Evolutionary conservation across 2,329 filamentous ascomycete genomes (phyloP).

Genomic region (Ascochyta rabiei): DNA sequence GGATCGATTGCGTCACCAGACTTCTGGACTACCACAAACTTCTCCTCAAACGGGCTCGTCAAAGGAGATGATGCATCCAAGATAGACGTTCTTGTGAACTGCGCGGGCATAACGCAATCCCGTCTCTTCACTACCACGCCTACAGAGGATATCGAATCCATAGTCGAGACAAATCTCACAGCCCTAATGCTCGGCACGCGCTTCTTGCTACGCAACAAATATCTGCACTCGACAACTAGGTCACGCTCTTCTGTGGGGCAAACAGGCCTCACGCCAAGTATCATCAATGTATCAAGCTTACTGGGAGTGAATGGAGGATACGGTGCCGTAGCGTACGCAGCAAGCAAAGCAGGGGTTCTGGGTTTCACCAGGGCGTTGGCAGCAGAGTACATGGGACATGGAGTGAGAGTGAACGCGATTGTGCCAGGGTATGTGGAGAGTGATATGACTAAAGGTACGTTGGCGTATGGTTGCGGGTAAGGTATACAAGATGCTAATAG

Average conservation of each 20-base stretch:
- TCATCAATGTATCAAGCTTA: constrained; percentile 82
- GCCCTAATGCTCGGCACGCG: constrained; percentile 69
- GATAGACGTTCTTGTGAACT: constrained; percentile 71
- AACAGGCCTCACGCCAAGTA: constrained; percentile 56
- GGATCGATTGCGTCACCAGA: constrained; percentile 31
- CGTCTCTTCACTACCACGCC: constrained; percentile 65
- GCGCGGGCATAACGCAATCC: constrained; percentile 74
- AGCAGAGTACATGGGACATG: constrained; percentile 63
- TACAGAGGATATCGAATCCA: constrained; percentile 58
- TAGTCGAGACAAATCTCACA: constrained; percentile 74
- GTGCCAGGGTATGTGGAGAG: constrained; percentile 84
- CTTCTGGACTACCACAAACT: constrained; percentile 33
- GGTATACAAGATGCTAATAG: background rate
- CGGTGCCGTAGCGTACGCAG: constrained; percentile 76
- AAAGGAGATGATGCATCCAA: constrained; percentile 9
- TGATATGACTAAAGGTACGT: constrained; percentile 73
- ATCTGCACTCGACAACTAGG: constrained; percentile 6
- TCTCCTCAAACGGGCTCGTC: constrained; percentile 6
- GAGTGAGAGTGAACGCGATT: constrained; percentile 79
- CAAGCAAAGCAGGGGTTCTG: constrained; percentile 79
- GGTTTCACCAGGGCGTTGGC: constrained; percentile 72
- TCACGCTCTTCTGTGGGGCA: constrained; percentile 14
- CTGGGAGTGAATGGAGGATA: constrained; percentile 71
- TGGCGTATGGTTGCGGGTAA: background rate
- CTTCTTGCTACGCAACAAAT: constrained; percentile 49